These are phyloP conservation scores for Leptographium radiaticola DNA, from an alignment of 2,329 filamentous ascomycete genomes.

Conservation along the genomic window DNA sequence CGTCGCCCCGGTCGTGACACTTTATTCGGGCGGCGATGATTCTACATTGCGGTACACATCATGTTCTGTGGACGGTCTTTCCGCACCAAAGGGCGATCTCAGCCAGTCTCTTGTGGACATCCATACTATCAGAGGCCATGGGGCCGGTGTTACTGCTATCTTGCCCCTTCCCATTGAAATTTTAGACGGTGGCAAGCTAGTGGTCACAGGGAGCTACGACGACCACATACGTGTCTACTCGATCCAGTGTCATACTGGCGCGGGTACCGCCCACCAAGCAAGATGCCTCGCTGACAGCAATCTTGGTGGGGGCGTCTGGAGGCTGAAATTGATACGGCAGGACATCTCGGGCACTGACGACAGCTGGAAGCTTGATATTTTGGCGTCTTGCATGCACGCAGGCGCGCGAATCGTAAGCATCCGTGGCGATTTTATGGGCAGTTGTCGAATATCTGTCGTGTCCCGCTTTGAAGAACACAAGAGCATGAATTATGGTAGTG, in stretches of 20 bases:
- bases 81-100: background rate
- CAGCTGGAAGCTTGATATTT: slow-evolving; percentile 30
- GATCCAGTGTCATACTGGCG: slow-evolving; percentile 26
- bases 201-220: slow-evolving; percentile 87
- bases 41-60: slow-evolving; percentile 40
- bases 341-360: slow-evolving; percentile 12
- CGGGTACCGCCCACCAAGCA: slow-evolving; percentile 27
- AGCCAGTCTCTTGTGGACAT: slow-evolving; percentile 10
- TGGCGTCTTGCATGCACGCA: slow-evolving; percentile 91
- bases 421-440: slow-evolving; percentile 19
- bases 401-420: slow-evolving; percentile 55
- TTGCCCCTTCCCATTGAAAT: slow-evolving; percentile 45
- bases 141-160: slow-evolving; percentile 81
- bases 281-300: slow-evolving; percentile 49
- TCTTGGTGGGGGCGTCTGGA: slow-evolving; percentile 77
- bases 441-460: slow-evolving; percentile 51
- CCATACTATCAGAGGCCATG: slow-evolving; percentile 32
- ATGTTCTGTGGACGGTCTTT: background rate
- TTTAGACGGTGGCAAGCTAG: slow-evolving; percentile 34
- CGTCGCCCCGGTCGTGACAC: slow-evolving; percentile 18
- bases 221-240: slow-evolving; percentile 61
- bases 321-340: slow-evolving; percentile 49
- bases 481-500: slow-evolving; percentile 92
- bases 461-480: slow-evolving; percentile 70
- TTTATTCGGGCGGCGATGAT: slow-evolving; percentile 69